Evolutionary conservation across 495 filamentous ascomycete species (phyloP).

Genomic region (Neurospora tetraspora): DNA sequence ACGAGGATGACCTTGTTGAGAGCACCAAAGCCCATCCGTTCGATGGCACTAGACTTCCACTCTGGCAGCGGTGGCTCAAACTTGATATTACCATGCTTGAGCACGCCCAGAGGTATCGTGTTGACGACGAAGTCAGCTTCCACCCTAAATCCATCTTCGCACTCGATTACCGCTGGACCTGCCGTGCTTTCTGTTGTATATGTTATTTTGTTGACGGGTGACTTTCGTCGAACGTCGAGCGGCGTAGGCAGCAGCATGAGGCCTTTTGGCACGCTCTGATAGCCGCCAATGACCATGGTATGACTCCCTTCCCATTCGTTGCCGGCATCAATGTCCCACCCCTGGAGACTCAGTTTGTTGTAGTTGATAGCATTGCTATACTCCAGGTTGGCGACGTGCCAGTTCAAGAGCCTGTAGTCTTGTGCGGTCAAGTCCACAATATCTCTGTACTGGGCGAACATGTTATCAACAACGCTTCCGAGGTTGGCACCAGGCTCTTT

Average conservation of each 20-base stretch:
- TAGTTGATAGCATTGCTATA: conserved; percentile 92
- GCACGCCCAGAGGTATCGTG: conserved; percentile 79
- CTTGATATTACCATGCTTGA: conserved; percentile 64
- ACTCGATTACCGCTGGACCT: conserved; percentile 50
- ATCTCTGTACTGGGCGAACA: conserved; percentile 74
- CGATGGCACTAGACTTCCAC: conserved; percentile 74
- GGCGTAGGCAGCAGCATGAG: conserved; percentile 64
- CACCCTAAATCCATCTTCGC: conserved; percentile 66
- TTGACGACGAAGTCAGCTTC: conserved; percentile 80
- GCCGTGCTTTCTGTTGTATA: conserved; percentile 43
- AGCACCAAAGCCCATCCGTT: conserved; percentile 84
- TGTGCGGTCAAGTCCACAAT: conserved; percentile 74
- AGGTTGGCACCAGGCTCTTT: conserved; percentile 58
- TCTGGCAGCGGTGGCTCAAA: conserved; percentile 79
- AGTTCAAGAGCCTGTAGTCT: conserved; percentile 87
- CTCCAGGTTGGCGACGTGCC: conserved; percentile 97
- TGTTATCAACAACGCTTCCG: conserved; percentile 81
- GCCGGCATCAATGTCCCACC: conserved; percentile 94
- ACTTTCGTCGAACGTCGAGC: conserved; percentile 68
- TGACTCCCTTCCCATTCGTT: conserved; percentile 97
- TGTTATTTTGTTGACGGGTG: conserved; percentile 56
- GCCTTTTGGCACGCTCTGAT: conserved; percentile 79
- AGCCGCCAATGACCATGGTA: conserved; percentile 84
- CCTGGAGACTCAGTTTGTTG: conserved; percentile 73
- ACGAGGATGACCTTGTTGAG: conserved; percentile 94